A percentile compares a stretch with the other conserved stretches of the same genome.
These are phyloP conservation scores for Colletotrichum shisoi DNA, from an alignment of 2,329 filamentous ascomycete species.

Conservation along the genomic window DNA sequence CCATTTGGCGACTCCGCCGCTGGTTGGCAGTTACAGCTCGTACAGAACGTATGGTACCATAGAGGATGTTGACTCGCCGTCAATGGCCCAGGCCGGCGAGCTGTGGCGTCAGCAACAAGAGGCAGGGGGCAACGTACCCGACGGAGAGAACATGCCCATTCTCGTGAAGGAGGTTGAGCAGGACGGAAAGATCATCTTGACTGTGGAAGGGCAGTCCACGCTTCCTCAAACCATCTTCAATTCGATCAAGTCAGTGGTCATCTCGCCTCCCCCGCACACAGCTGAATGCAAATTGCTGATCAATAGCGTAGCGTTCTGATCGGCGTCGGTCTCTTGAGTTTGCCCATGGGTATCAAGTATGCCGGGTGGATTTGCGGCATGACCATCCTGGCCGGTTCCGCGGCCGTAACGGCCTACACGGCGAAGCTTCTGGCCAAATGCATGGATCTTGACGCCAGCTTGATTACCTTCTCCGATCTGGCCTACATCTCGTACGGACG, in stretches of 20 bases:
- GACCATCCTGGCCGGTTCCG: constrained; percentile 75
- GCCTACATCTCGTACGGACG: constrained; percentile 90
- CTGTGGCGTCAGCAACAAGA: constrained; percentile 64
- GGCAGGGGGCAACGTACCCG: constrained; percentile 55
- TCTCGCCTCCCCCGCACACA: neutral
- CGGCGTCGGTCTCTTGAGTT: constrained; percentile 85
- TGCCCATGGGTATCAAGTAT: constrained; percentile 87
- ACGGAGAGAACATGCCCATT: constrained; percentile 74
- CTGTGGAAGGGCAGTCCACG: constrained; percentile 92
- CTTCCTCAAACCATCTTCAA: constrained; percentile 96
- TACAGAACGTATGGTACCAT: constrained; percentile 65
- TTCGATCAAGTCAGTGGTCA: constrained; percentile 72
- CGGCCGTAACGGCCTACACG: constrained; percentile 82
- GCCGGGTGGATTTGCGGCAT: constrained; percentile 88
- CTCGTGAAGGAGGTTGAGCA: constrained; percentile 90
- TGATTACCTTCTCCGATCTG: constrained; percentile 94
- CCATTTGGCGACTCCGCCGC: constrained; percentile 71
- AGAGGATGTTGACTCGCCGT: constrained; percentile 53
- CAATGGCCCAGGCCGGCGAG: constrained; percentile 61
- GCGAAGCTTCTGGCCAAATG: constrained; percentile 86
- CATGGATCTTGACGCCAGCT: constrained; percentile 81
- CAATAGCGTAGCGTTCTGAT: constrained; percentile 70
- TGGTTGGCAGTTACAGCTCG: constrained; percentile 75
- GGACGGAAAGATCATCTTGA: constrained; percentile 82
- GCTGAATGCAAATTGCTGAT: constrained; percentile 15